These are phyloP conservation scores for Ophiognomonia clavigignenti-juglandacearum DNA, from an alignment of 2,329 filamentous ascomycete species.

Conservation along the genomic window DNA sequence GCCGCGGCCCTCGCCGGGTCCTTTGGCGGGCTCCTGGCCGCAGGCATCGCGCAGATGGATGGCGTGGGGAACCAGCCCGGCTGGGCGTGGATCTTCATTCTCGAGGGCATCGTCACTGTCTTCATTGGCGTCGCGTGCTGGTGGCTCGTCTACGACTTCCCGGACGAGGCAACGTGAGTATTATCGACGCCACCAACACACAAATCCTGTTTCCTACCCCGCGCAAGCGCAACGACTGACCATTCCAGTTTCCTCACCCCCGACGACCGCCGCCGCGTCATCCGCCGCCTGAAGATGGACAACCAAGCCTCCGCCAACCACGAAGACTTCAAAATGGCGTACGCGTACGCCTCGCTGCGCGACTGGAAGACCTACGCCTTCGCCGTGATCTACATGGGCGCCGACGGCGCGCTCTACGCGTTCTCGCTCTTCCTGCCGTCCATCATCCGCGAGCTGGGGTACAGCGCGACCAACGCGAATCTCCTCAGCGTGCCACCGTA, in stretches of 20 bases:
- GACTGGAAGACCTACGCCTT: slow-evolving; percentile 70
- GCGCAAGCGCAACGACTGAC: too few relatives aligned
- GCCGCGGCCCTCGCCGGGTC: slow-evolving; percentile 72
- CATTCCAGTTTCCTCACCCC: slow-evolving; percentile 67
- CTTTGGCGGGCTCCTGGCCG: slow-evolving; percentile 66
- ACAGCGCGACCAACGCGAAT: slow-evolving; percentile 47
- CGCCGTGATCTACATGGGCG: slow-evolving; percentile 45
- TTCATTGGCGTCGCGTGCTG: slow-evolving; percentile 60
- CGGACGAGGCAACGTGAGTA: slow-evolving; percentile 62
- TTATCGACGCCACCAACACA: too few relatives aligned
- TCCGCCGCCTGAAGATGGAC: slow-evolving; percentile 62
- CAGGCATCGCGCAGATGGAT: slow-evolving; percentile 62
- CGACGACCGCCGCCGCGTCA: slow-evolving; percentile 62
- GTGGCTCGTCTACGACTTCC: slow-evolving; percentile 76
- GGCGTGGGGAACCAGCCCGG: slow-evolving; percentile 48
- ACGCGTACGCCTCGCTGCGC: slow-evolving; percentile 63
- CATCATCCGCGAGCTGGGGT: slow-evolving; percentile 43
- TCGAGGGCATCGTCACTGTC: slow-evolving; percentile 64
- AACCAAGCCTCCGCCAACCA: slow-evolving; percentile 63
- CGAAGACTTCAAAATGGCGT: slow-evolving; percentile 66
- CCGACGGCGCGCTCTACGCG: slow-evolving; percentile 45
- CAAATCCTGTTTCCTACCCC: too few relatives aligned
- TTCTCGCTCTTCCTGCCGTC: slow-evolving; percentile 53
- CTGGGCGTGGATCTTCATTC: slow-evolving; percentile 61
- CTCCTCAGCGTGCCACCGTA: slow-evolving; percentile 74